Percentiles rank a stretch among this genome's conserved stretches.
phyloP scores from a whole-genome alignment of 371 early-diverging fungal species.

The Nematocida sp. region DNA sequence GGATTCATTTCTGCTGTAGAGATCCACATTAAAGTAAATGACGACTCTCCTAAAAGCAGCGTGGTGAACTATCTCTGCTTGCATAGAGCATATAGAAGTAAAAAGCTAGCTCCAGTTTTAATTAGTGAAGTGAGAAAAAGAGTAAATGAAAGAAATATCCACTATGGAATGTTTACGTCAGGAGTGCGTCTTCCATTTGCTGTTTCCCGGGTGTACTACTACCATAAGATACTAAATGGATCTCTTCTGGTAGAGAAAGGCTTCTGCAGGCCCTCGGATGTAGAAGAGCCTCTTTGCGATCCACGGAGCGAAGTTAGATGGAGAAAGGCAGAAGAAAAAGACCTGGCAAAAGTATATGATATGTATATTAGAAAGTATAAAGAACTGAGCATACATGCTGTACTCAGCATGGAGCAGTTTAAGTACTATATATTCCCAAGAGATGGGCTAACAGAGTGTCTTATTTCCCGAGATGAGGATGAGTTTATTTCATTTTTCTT shows the following conservation, averaged over 20 bases:
- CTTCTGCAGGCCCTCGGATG: constrained; percentile 29
- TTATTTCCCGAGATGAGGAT: constrained; percentile 42
- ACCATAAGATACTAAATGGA: constrained; percentile 58
- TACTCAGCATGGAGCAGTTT: constrained; percentile 53
- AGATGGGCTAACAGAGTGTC: constrained; percentile 32
- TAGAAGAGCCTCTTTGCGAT: neutral
- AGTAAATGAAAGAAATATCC: constrained; percentile 81
- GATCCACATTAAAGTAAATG: constrained; percentile 47
- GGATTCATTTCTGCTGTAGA: constrained; percentile 65
- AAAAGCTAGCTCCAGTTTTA: constrained; percentile 89
- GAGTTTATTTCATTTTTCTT: constrained; percentile 64
- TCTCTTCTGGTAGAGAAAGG: constrained; percentile 44
- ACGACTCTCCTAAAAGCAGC: constrained; percentile 23
- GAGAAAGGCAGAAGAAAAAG: constrained; percentile 40
- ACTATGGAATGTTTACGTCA: constrained; percentile 93
- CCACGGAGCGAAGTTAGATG: constrained; percentile 8
- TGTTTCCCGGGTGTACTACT: constrained; percentile 73
- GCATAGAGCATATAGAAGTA: constrained; percentile 83
- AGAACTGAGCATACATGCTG: constrained; percentile 47
- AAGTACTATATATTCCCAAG: constrained; percentile 38
- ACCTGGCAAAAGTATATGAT: constrained; percentile 35
- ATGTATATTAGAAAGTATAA: constrained; percentile 51
- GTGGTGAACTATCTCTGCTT: constrained; percentile 95
- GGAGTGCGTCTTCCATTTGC: constrained; percentile 83
- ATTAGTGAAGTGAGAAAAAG: constrained; percentile 93